Percentiles rank a stretch among this genome's conserved stretches.
Evolutionary conservation across 805 yeast species (phyloP).

Genomic region (Kodamaea fukazawae): DNA sequence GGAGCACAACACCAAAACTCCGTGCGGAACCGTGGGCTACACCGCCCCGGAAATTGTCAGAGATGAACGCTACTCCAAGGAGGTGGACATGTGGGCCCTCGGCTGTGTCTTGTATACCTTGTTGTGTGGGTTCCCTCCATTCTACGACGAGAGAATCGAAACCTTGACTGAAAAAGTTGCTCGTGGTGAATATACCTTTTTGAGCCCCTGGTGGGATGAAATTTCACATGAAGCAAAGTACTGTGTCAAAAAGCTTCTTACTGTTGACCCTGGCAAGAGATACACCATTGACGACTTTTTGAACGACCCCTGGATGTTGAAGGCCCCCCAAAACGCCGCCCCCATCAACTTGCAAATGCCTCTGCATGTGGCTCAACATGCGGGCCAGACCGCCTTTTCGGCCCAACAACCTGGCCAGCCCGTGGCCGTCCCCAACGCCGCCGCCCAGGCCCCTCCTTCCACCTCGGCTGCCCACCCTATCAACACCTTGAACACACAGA

Average conservation of each 20-base stretch:
- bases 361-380: not conserved
- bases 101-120: constrained; percentile 95
- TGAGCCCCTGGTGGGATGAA: constrained; percentile 90
- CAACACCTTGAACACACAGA: constrained; percentile 17
- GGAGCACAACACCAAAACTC: constrained; percentile 88
- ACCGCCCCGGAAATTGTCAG: constrained; percentile 98
- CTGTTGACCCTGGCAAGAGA: constrained; percentile 67
- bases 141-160: constrained; percentile 80
- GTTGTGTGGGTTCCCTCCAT: constrained; percentile 96
- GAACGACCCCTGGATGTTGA: constrained; percentile 70
- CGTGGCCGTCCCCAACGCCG: too few species aligned
- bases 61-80: constrained; percentile 87
- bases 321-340: not conserved
- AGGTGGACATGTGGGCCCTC: constrained; percentile 98
- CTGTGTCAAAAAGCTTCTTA: constrained; percentile 62
- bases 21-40: constrained; percentile 98
- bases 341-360: not conserved
- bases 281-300: constrained; percentile 71
- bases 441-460: constrained; percentile 8
- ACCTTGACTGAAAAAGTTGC: constrained; percentile 75
- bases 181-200: constrained; percentile 71
- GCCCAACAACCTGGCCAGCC: constrained; percentile 4
- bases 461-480: constrained; percentile 26
- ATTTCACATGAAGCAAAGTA: constrained; percentile 66
- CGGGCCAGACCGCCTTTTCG: too few species aligned